phyloP scores from a whole-genome alignment of 202 grass and related monocot genomes.

The Bolboschoenoplectus hybrid region DNA sequence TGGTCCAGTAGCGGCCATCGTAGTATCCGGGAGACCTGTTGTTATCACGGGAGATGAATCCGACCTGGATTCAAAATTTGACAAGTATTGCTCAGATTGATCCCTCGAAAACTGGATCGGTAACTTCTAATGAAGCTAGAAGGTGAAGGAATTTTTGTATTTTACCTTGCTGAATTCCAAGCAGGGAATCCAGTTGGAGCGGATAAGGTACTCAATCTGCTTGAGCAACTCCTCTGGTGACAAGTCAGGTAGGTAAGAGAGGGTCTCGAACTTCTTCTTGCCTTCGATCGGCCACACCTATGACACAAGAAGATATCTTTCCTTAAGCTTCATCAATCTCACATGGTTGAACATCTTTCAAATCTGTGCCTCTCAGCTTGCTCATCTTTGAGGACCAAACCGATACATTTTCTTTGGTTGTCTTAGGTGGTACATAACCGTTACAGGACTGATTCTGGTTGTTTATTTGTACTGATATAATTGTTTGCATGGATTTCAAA shows the following conservation, averaged over 20 bases:
- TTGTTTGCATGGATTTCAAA: neutral
- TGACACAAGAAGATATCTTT: neutral
- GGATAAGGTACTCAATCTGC: conserved; percentile 74
- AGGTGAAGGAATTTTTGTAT: neutral
- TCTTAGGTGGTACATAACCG: neutral
- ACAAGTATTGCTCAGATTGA: neutral
- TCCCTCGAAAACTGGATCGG: neutral
- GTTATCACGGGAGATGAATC: conserved; percentile 62
- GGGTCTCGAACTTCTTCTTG: conserved; percentile 75
- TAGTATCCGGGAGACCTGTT: conserved; percentile 49
- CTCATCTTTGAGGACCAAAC: neutral
- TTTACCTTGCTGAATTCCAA: conserved; percentile 67
- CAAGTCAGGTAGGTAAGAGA: conserved; percentile 65
- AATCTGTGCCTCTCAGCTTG: neutral
- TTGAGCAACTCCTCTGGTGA: conserved; percentile 49
- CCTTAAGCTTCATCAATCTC: neutral
- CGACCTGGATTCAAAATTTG: conserved; percentile 3
- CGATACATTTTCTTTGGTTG: neutral
- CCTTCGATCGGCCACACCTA: conserved; percentile 50
- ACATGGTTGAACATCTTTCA: neutral
- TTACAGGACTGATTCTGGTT: neutral
- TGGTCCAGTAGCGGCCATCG: conserved; percentile 68
- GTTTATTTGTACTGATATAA: neutral
- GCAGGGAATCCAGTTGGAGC: conserved; percentile 59
- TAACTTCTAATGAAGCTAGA: neutral